These are phyloP conservation scores for Boletus rubropictus DNA, from an alignment of 768 basidiomycete species.

Conservation along the genomic window DNA sequence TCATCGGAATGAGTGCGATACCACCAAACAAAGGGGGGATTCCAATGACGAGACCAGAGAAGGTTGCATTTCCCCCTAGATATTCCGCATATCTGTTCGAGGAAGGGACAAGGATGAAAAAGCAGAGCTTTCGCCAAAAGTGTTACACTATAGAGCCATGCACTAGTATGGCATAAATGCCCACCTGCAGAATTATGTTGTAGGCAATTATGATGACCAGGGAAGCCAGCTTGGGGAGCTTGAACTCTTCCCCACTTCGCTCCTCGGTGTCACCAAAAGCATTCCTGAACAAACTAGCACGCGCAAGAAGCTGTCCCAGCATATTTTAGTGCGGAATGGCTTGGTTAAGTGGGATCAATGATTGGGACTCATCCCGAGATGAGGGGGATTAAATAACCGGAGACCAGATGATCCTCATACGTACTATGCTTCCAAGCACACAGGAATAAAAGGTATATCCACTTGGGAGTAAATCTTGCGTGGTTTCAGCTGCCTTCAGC, in stretches of 20 bases:
- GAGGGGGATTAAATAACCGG: too few species aligned
- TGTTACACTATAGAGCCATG: neutral
- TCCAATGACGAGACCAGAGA: slow-evolving; percentile 61
- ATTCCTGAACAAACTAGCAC: neutral
- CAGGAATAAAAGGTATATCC: too few species aligned
- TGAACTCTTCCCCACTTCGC: slow-evolving; percentile 35
- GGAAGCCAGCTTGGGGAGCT: slow-evolving; percentile 43
- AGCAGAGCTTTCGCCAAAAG: slow-evolving; percentile 43
- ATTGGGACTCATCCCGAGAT: neutral
- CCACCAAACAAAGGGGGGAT: slow-evolving; percentile 63
- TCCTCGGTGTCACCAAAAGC: slow-evolving; percentile 10
- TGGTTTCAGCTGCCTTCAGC: too few species aligned
- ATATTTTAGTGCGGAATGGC: neutral
- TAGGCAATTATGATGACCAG: slow-evolving; percentile 40
- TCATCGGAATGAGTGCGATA: slow-evolving; percentile 50
- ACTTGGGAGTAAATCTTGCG: too few species aligned
- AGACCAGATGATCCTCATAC: too few species aligned
- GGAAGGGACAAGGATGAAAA: slow-evolving; percentile 67
- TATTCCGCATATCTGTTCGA: slow-evolving; percentile 56
- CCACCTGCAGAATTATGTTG: slow-evolving; percentile 44
- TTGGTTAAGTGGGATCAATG: neutral
- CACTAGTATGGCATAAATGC: neutral
- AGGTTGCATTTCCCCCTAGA: slow-evolving; percentile 63
- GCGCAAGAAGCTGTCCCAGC: slow-evolving; percentile 4
- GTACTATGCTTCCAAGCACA: too few species aligned